Evolutionary conservation across 2,329 filamentous ascomycete species (phyloP).

Genomic region (Clonostachys sp.): DNA sequence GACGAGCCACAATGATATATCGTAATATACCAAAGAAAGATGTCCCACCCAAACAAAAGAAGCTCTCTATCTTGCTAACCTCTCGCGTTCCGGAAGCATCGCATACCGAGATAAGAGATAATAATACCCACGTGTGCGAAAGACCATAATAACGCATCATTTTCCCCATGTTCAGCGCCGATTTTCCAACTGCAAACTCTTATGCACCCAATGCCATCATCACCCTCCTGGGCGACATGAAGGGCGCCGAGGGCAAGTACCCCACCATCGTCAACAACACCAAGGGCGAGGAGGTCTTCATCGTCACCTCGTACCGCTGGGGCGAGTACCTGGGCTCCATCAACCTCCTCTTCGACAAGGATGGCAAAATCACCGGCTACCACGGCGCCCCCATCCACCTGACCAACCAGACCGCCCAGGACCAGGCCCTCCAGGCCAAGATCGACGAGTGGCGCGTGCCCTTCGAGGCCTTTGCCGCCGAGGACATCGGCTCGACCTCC

Average conservation of each 20-base stretch:
- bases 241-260: conserved; percentile 54
- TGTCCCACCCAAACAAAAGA: too few relatives aligned
- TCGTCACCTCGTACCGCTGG: conserved; percentile 65
- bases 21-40: too few relatives aligned
- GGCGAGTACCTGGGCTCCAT: conserved; percentile 66
- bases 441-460: conserved; percentile 54
- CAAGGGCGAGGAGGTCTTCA: conserved; percentile 62
- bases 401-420: conserved; percentile 55
- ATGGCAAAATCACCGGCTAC: conserved; percentile 59
- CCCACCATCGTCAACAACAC: conserved; percentile 58
- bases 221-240: conserved; percentile 55
- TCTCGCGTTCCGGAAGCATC: too few relatives aligned
- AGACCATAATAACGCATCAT: too few relatives aligned
- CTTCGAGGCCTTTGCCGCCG: conserved; percentile 54
- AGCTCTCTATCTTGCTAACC: too few relatives aligned
- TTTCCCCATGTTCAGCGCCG: too few relatives aligned
- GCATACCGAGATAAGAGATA: too few relatives aligned
- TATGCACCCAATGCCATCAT: too few relatives aligned
- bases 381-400: conserved; percentile 60
- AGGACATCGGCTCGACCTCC: conserved; percentile 50
- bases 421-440: conserved; percentile 50
- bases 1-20: too few relatives aligned
- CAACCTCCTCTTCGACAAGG: conserved; percentile 57
- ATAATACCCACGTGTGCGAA: too few relatives aligned
- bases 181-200: too few relatives aligned